Evolutionary conservation across 768 basidiomycete species (phyloP).

Genomic region (Hericium coralloides): DNA sequence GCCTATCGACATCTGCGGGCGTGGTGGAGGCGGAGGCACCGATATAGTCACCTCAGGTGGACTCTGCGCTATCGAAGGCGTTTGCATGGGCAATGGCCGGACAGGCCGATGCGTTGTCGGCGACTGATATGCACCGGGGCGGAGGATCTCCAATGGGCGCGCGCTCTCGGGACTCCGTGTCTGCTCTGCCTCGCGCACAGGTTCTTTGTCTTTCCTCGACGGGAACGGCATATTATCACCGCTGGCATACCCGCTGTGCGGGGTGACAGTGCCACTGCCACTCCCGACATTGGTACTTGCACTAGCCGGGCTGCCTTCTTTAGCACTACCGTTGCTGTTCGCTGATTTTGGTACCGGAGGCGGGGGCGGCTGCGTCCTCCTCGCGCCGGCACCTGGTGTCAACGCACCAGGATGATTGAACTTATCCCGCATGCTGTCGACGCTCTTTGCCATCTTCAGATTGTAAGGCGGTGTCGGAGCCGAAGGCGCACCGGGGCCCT

Average conservation of each 20-base stretch:
- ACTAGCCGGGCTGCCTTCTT: background rate
- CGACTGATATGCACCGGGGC: background rate
- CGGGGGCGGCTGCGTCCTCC: slow-evolving; percentile 8
- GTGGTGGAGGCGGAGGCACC: background rate
- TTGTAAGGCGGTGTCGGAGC: slow-evolving; percentile 6
- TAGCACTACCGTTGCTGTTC: background rate
- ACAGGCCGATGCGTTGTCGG: background rate
- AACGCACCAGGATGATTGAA: background rate
- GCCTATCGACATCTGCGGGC: background rate
- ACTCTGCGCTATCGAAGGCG: slow-evolving; percentile 3
- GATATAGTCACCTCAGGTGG: slow-evolving; percentile 6
- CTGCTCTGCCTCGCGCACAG: background rate
- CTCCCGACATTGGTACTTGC: background rate
- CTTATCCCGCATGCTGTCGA: slow-evolving; percentile 14
- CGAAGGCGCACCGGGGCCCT: slow-evolving; percentile 23
- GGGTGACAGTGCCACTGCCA: background rate
- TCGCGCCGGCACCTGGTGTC: slow-evolving; percentile 4
- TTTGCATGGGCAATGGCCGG: background rate
- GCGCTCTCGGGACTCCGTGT: background rate
- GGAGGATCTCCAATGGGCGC: background rate
- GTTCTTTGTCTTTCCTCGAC: background rate
- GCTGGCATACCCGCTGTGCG: background rate
- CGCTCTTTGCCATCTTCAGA: slow-evolving; percentile 15
- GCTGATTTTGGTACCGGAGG: background rate
- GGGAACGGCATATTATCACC: background rate